Percentiles rank a stretch among this genome's conserved stretches.
Evolutionary conservation across 768 basidiomycete genomes (phyloP).

Genomic region (Mycena olivaceomarginata): DNA sequence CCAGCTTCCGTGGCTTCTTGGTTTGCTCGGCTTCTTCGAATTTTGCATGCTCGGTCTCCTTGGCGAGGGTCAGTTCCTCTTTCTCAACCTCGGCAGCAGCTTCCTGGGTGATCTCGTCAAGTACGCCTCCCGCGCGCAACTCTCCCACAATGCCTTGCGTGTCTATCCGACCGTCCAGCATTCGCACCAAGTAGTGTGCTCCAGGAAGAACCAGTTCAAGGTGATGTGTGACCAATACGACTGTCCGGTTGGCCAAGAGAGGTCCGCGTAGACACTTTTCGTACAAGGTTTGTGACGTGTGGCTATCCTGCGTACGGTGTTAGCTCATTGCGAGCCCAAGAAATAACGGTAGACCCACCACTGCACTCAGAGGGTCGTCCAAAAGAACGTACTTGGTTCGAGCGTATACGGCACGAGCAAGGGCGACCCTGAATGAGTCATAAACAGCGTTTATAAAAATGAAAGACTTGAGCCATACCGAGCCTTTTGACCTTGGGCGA

Average conservation of each 20-base stretch:
- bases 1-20: conserved; percentile 83
- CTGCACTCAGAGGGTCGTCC: conserved; percentile 79
- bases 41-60: conserved; percentile 44
- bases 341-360: conserved; percentile 60
- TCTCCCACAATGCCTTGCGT: conserved; percentile 82
- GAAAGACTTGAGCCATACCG: conserved; percentile 58
- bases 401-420: conserved; percentile 79
- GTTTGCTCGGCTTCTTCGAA: conserved; percentile 46
- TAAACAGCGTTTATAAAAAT: background rate
- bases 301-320: conserved; percentile 70
- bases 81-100: conserved; percentile 70
- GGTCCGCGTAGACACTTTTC: conserved; percentile 82
- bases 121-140: conserved; percentile 74
- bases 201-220: conserved; percentile 90
- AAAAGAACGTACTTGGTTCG: conserved; percentile 68
- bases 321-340: background rate
- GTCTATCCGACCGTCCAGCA: conserved; percentile 90
- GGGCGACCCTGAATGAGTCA: conserved; percentile 65
- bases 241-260: conserved; percentile 80
- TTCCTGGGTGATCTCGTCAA: conserved; percentile 78
- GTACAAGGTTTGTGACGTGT: conserved; percentile 78
- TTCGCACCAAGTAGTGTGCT: conserved; percentile 82
- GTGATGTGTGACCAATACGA: conserved; percentile 88
- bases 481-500: conserved; percentile 69
- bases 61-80: conserved; percentile 63